Evolutionary conservation across 768 basidiomycete species (phyloP).

Genomic region (Porpolomopsis calyptriformis): DNA sequence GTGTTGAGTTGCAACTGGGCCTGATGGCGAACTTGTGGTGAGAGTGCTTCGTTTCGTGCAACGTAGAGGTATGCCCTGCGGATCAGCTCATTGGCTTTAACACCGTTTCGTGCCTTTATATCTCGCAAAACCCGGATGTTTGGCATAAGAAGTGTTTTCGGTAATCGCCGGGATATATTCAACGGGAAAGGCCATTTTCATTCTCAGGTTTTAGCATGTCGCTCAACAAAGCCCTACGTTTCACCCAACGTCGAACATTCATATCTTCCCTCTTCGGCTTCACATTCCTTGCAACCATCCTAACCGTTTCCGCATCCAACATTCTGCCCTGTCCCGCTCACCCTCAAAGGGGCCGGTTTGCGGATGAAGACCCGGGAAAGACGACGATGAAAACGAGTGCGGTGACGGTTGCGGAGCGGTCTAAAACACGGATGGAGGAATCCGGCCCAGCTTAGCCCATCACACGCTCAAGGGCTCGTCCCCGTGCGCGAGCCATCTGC

Average conservation of each 20-base stretch:
- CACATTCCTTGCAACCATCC: constrained; percentile 66
- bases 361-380: constrained; percentile 35
- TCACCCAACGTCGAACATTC: constrained; percentile 60
- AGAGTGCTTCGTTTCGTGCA: constrained; percentile 83
- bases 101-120: constrained; percentile 64
- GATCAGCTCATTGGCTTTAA: constrained; percentile 65
- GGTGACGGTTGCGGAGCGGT: constrained; percentile 48
- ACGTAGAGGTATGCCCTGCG: constrained; percentile 89
- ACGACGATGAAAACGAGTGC: constrained; percentile 22
- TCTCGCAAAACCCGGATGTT: constrained; percentile 57
- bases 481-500: too few species aligned
- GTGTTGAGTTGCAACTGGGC: constrained; percentile 90
- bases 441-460: constrained; percentile 28
- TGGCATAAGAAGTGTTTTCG: constrained; percentile 23
- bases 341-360: constrained; percentile 42
- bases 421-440: constrained; percentile 79
- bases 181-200: not conserved
- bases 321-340: constrained; percentile 75
- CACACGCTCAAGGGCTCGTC: not conserved
- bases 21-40: constrained; percentile 81
- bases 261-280: constrained; percentile 70
- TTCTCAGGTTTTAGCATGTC: constrained; percentile 38
- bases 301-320: constrained; percentile 73
- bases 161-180: not conserved
- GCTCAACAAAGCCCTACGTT: constrained; percentile 45